These are phyloP conservation scores for Trichophyton rubrum DNA, from an alignment of 2,329 filamentous ascomycete species.

Conservation along the genomic window DNA sequence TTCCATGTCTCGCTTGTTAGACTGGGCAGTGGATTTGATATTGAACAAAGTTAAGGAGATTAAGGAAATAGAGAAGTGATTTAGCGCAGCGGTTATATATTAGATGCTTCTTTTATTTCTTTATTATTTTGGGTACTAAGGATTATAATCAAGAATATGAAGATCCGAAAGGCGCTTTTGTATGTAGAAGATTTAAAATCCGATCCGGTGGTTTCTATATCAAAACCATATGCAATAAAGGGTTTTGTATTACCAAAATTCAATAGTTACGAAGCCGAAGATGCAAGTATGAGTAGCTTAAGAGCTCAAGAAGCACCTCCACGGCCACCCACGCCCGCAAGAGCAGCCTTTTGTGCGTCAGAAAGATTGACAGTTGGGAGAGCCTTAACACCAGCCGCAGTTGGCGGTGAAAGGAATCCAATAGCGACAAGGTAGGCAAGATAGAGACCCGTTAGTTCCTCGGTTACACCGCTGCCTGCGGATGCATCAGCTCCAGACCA, in stretches of 20 bases:
- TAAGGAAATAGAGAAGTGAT: background rate
- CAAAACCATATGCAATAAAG: background rate
- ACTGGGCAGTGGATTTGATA: slow-evolving; percentile 56
- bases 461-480: slow-evolving; percentile 40
- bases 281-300: background rate
- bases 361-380: slow-evolving; percentile 33
- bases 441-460: slow-evolving; percentile 47
- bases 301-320: slow-evolving; percentile 19
- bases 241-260: background rate
- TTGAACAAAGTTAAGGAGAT: slow-evolving; percentile 30
- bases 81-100: background rate
- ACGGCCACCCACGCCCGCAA: slow-evolving; percentile 39
- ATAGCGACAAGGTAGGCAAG: slow-evolving; percentile 47
- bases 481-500: slow-evolving; percentile 44
- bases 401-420: slow-evolving; percentile 45
- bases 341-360: slow-evolving; percentile 30
- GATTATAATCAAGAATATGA: background rate
- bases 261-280: background rate
- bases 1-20: slow-evolving; percentile 50
- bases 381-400: slow-evolving; percentile 20
- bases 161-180: background rate
- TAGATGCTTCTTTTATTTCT: background rate
- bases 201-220: background rate
- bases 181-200: background rate
- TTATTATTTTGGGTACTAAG: background rate